Evolutionary conservation across 2,329 filamentous ascomycete genomes (phyloP).

Genomic region (Eutypa lata): DNA sequence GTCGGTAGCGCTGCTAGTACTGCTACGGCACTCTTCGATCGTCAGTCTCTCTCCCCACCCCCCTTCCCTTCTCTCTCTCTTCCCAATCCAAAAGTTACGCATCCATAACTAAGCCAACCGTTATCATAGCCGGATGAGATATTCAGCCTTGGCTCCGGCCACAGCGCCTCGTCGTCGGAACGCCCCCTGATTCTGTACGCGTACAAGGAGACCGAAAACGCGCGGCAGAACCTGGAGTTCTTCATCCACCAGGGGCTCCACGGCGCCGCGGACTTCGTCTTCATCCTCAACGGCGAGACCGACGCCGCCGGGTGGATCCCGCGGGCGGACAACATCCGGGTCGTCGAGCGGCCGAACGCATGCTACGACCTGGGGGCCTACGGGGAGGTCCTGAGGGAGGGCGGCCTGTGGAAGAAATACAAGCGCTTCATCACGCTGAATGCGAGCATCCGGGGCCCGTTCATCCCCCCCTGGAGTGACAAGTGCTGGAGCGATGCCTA

Average conservation of each 20-base stretch:
- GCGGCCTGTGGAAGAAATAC: constrained; percentile 32
- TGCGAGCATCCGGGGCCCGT: constrained; percentile 33
- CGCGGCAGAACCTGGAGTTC: constrained; percentile 31
- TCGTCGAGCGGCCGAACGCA: constrained; percentile 27
- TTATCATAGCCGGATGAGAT: neutral
- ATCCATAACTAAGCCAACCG: neutral
- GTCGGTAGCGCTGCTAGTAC: neutral
- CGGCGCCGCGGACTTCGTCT: constrained; percentile 35
- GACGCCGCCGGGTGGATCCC: constrained; percentile 25
- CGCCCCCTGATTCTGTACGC: constrained; percentile 32
- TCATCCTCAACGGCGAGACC: constrained; percentile 35
- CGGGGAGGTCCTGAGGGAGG: constrained; percentile 30
- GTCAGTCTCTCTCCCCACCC: no score
- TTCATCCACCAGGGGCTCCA: constrained; percentile 36
- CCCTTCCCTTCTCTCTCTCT: neutral
- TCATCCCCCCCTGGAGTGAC: constrained; percentile 31
- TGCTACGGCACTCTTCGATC: neutral
- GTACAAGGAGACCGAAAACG: constrained; percentile 31
- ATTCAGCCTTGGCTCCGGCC: neutral
- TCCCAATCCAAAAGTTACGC: neutral
- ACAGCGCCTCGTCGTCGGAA: constrained; percentile 1
- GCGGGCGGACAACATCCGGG: constrained; percentile 26
- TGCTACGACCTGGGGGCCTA: constrained; percentile 35
- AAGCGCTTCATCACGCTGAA: constrained; percentile 34
- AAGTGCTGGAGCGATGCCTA: constrained; percentile 36